Percentiles rank a stretch among this genome's conserved stretches.
phyloP scores from a whole-genome alignment of 441 rosid genomes.

The Adansonia rubrostipa region DNA sequence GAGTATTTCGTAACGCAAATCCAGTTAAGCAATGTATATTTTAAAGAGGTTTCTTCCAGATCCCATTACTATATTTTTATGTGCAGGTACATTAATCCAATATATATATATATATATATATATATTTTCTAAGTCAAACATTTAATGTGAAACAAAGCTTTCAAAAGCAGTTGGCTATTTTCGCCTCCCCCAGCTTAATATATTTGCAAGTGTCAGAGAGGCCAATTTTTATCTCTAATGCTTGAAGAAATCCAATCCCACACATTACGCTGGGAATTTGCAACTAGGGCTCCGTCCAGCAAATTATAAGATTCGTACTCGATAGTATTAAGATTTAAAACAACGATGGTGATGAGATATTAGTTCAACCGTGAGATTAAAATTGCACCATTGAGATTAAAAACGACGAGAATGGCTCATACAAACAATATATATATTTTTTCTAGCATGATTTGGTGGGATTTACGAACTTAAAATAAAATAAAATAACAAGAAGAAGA shows the following conservation, averaged over 20 bases:
- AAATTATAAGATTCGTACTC: no score
- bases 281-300: not conserved
- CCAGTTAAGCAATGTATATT: conserved; percentile 7
- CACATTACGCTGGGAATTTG: not conserved
- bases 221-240: not conserved
- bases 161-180: not conserved
- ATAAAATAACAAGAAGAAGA: no score
- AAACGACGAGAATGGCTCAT: no score
- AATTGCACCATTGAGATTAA: no score
- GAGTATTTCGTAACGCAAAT: not conserved
- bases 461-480: not conserved
- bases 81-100: not conserved
- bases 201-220: not conserved
- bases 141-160: not conserved
- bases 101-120: not conserved
- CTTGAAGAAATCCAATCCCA: not conserved
- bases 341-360: not conserved
- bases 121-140: not conserved
- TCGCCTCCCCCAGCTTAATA: not conserved
- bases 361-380: no score
- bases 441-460: not conserved
- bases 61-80: not conserved
- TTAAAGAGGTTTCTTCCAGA: not conserved
- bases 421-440: no score
- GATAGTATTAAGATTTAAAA: not conserved